phyloP scores from a whole-genome alignment of 805 yeast species.

The Suhomyces tanzawaensis region DNA sequence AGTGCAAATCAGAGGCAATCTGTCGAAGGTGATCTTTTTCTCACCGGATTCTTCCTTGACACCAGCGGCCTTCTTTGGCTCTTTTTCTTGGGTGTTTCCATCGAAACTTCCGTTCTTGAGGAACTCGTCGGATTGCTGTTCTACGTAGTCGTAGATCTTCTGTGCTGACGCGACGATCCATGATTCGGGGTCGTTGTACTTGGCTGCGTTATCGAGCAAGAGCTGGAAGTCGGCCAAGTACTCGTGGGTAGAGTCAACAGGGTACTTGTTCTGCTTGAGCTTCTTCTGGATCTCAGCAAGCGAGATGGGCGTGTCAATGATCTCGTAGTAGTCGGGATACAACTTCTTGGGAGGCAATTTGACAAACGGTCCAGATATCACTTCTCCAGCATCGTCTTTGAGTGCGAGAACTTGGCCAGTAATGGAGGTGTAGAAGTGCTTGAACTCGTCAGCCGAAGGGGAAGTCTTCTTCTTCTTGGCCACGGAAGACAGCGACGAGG shows the following conservation, averaged over 20 bases:
- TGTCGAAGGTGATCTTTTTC: slow-evolving; percentile 14
- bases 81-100: slow-evolving; percentile 4
- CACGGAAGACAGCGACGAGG: not conserved
- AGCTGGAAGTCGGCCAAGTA: slow-evolving; percentile 36
- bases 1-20: slow-evolving; percentile 20
- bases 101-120: no score
- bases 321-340: slow-evolving; percentile 40
- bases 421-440: slow-evolving; percentile 29
- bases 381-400: slow-evolving; percentile 27
- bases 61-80: slow-evolving; percentile 6
- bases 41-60: slow-evolving; percentile 7
- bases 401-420: slow-evolving; percentile 30
- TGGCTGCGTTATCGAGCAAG: slow-evolving; percentile 37
- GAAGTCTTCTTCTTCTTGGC: slow-evolving; percentile 4
- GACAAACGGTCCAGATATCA: slow-evolving; percentile 27
- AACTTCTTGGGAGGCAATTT: slow-evolving; percentile 36
- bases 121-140: slow-evolving; percentile 44
- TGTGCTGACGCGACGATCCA: slow-evolving; percentile 66
- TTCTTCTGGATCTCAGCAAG: slow-evolving; percentile 33
- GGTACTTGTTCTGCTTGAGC: slow-evolving; percentile 40
- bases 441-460: slow-evolving; percentile 20
- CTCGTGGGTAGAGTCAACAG: slow-evolving; percentile 37
- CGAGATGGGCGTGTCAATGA: slow-evolving; percentile 34
- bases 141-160: slow-evolving; percentile 54
- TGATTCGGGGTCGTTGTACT: slow-evolving; percentile 41